Evolutionary conservation across 768 basidiomycete genomes (phyloP), one percentile per base, ranked within the genome.

Genomic region (Candolleomyces eurysporus): DNA sequence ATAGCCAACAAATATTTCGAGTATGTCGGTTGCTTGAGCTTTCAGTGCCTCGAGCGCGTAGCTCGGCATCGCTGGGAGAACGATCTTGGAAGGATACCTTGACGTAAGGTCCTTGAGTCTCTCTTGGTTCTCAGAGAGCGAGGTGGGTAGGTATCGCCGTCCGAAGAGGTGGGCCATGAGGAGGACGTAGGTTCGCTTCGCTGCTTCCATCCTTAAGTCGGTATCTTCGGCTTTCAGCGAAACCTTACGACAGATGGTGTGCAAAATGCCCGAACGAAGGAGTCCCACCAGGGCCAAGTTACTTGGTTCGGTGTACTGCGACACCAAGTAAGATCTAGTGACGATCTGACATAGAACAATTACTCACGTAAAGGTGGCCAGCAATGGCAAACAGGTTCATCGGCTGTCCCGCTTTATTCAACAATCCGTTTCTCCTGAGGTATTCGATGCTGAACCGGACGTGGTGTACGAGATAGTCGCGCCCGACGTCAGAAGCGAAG

Each of bases 391-490:
- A 84, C 5, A 87, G 71, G 61, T 87, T 83, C 66, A 87, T 78
- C 0, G 86, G 87, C 46, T 75, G 79, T 17, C 89, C 90, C 16
- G 71, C 67, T 40, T 72, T 72, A 57, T 84, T 79, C 46, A 90
- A 69, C 17, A 91, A 75, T 45, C 81, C 75, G 5, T 79, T 71
- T 5, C 86, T 83, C 42, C 86, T 79, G 10, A 91, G 78, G 63
- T 89, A 90, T 62, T 91, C 90, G 53, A 91, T 84, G 61, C 82
- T 83, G 75, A 91, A 91, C 22, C 88, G 78, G 16, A 89, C 67
- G 65, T 88, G 87, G 65, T 90, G 88, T 21, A 86, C 67, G 16
- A 89, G 71, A 65, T 90, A 86, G 10, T 82, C 73, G 61, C 72
- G 78, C 8, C 85, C 85, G 10, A 80, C 75, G 4, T 82, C 75